Base-by-base conservation (phyloP, 805 yeast species). In the Wickerhamomyces alni region DNA sequence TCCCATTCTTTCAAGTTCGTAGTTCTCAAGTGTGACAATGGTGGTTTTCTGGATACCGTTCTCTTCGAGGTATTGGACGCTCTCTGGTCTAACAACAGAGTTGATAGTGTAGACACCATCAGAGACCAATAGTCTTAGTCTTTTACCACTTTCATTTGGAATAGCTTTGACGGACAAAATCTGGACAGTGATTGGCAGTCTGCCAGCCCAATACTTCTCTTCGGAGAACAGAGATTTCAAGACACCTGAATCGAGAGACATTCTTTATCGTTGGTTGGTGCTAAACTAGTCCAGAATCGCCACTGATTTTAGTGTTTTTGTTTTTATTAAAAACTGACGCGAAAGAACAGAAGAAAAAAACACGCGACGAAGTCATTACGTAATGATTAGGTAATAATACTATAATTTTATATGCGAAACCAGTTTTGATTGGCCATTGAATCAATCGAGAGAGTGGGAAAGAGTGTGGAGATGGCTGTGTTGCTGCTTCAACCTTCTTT, bases 91-190 rank as follows among this genome's bases (percentile, higher is more conserved):
- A 45, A 75, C 62, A 22, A 77, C 69, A 5, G 75, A 77, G 48
- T 77, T 76, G 37, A 72, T 65, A 22, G 67, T 61, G 49, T 61
- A 72, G 19, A 59, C 56, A 24, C 82, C 81, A 56, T 77, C 83
- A 30, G 72, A 69, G 17, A 77, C 52, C 64, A 76, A 64, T 38
- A 70, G 44, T 48, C 75, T 63, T 11, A 66, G 52, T 49, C 75
- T 57, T 42, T 63, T 66, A 16, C 72, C 72, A 12, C 55, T 53
- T 11, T 63, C 67, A 40, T 67, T 70, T 15, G 62, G 59, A 35
- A 66, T 63, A 10, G 60, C 61, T 42, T 57, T 65, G 33, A 57
- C 52, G 40, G 62, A 63, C 17, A 60, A 49, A 15, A 65, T 58
- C 45, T 66, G 71, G 2, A 65, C 56, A 8, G 61, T 60, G 40